Base-by-base conservation (phyloP, 2,329 filamentous ascomycete genomes). In the Balansia obtecta region DNA sequence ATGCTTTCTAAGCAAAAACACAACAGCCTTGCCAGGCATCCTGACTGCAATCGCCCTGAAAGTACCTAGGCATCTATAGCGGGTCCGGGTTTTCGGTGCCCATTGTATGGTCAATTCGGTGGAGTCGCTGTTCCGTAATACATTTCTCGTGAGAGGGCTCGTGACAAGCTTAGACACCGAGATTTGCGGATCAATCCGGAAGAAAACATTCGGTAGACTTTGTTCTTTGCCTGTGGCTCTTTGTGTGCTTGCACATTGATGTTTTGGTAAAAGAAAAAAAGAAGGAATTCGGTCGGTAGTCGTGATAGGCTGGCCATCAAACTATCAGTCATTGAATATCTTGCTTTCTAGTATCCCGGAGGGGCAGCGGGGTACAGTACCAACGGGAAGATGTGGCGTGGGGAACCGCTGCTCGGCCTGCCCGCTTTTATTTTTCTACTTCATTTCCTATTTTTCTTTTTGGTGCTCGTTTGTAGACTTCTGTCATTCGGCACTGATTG, bases 251-350 rank as follows among this genome's bases (percentile, higher is more conserved):
- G 33, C 20, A 22, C 20, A 22, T 22, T 22, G 20, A 22, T 22
- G 20, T 20, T 30, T 18, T 33, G 45, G 6, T 18, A 38, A 30
- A 32, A 40, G 33, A 34, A 33, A 16, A 32, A 38, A 34, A 33
- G 11, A 32, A 38, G 34, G 34, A 33, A 16, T n/a, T 27, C 18
- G 27, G n/a, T 27, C 18, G 27, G n/a, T n/a, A 4, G 40, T 9
- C 22, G 30, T 33, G 37, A 40, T 27, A 32, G 37, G 13, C 13
- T 42, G 39, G 11, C 11, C 27, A 16, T 15, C 27, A 16, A 39
- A 37, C n/a, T 34, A 40, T 42, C 46, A 48, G 41, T 49, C 32
- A 39, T 45, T 41, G n/a, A 41, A 22, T 33, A n/a, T n/a, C n/a
- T 20, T 20, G 27, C 20, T 37, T 45, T 9, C 33, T 34, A 13